phyloP scores from a whole-genome alignment of 1,284 basidiomycete genomes.

The Microbotryum violaceum region DNA sequence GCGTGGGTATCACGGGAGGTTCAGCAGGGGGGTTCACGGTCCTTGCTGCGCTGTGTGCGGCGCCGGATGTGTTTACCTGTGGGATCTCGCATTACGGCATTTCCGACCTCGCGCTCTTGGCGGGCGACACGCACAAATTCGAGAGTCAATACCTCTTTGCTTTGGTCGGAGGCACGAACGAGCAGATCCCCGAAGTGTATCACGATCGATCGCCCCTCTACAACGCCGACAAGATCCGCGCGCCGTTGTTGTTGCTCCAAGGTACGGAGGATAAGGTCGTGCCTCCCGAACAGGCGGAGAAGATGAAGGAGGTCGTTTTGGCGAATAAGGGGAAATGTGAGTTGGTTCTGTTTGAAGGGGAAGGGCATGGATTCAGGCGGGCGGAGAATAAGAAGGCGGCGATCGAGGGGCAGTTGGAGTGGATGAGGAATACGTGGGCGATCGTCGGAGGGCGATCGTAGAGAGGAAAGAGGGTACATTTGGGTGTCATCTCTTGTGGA shows the following conservation, averaged over 20 bases:
- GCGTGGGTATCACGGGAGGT: slow-evolving; percentile 54
- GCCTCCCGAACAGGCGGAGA: slow-evolving; percentile 15
- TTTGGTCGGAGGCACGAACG: slow-evolving; percentile 52
- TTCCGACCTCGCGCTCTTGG: slow-evolving; percentile 50
- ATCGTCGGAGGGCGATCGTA: slow-evolving; percentile 10
- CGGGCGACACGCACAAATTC: slow-evolving; percentile 55
- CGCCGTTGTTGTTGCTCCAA: slow-evolving; percentile 49
- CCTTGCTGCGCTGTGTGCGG: slow-evolving; percentile 48
- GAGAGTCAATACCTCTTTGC: slow-evolving; percentile 38
- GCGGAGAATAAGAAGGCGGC: slow-evolving; percentile 47
- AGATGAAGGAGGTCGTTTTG: slow-evolving; percentile 37
- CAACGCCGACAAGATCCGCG: slow-evolving; percentile 49
- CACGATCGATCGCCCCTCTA: slow-evolving; percentile 49
- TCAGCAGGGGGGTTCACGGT: slow-evolving; percentile 57
- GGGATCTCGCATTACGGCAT: slow-evolving; percentile 53
- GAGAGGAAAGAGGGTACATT: too few relatives aligned
- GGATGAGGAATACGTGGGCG: slow-evolving; percentile 42
- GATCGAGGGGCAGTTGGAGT: slow-evolving; percentile 46
- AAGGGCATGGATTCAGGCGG: slow-evolving; percentile 54
- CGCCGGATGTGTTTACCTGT: slow-evolving; percentile 46
- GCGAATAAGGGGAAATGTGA: slow-evolving; percentile 47
- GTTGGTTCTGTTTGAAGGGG: slow-evolving; percentile 49
- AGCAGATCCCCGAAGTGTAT: slow-evolving; percentile 49
- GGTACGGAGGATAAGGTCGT: slow-evolving; percentile 36
- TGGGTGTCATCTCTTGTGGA: too few relatives aligned